Evolutionary conservation across 257 asterid genomes (phyloP).

Genomic region (Phtheirospermum japonicum): DNA sequence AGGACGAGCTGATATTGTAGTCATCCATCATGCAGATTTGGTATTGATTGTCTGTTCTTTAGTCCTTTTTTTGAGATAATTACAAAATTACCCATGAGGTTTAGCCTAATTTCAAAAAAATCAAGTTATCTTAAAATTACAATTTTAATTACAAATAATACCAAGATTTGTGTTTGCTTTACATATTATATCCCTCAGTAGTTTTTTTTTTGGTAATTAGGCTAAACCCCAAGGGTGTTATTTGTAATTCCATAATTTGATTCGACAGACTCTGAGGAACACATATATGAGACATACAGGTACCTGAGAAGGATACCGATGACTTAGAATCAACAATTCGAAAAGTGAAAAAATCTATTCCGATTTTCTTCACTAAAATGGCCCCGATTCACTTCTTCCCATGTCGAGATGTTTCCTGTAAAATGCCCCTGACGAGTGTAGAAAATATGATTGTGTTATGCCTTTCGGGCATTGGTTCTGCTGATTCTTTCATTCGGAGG

Average conservation of each 20-base stretch:
- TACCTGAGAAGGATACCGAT: constrained; percentile 41
- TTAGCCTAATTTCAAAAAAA: background rate
- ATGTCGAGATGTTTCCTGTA: constrained; percentile 42
- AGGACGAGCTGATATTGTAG: constrained; percentile 59
- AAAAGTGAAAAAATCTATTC: constrained; percentile 40
- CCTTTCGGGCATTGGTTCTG: constrained; percentile 79
- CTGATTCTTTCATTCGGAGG: constrained; percentile 71
- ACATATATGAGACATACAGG: constrained; percentile 41
- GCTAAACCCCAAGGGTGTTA: background rate
- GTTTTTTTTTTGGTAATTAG: background rate
- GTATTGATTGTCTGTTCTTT: constrained; percentile 36
- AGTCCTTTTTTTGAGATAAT: background rate
- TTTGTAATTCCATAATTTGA: background rate
- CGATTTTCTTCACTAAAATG: constrained; percentile 63
- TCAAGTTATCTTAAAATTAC: background rate
- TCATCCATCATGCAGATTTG: constrained; percentile 87
- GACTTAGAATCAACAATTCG: constrained; percentile 51
- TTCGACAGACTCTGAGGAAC: constrained; percentile 22
- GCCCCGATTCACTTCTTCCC: constrained; percentile 61
- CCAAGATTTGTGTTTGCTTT: background rate
- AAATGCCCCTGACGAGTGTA: constrained; percentile 42
- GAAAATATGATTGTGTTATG: constrained; percentile 48
- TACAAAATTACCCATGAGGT: background rate
- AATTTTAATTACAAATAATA: background rate
- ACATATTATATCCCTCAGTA: too few species aligned